Percentiles rank a stretch among this genome's conserved stretches.
Evolutionary conservation across 225 moss, liverwort and hornwort genomes (phyloP).

Genomic region (Pleurozium schreberi): DNA sequence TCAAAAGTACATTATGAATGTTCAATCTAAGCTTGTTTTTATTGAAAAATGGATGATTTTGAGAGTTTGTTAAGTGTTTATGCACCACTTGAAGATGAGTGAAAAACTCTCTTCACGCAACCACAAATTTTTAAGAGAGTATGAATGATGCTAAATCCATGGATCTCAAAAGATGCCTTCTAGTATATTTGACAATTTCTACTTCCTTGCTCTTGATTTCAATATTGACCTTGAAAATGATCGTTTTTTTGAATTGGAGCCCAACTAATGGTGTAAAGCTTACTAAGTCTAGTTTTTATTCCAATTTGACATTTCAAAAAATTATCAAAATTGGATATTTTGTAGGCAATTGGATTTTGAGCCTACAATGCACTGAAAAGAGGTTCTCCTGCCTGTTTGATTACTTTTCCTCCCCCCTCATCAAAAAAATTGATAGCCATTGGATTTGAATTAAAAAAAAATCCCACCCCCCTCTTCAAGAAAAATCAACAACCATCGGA

Average conservation of each 20-base stretch:
- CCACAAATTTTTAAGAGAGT: not conserved
- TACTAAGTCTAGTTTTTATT: not conserved
- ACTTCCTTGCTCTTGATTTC: rapidly evolving
- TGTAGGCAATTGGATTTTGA: not conserved
- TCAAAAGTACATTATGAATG: not conserved
- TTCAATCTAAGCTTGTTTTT: not conserved
- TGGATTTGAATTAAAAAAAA: too few relatives aligned
- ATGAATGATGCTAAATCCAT: not conserved
- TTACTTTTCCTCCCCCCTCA: too few relatives aligned
- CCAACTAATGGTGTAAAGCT: too few relatives aligned
- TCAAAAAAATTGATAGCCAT: too few relatives aligned
- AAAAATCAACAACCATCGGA: too few relatives aligned
- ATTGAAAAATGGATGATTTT: rapidly evolving
- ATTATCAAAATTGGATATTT: not conserved
- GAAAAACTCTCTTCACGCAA: not conserved
- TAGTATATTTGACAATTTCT: not conserved
- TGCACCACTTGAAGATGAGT: rapidly evolving
- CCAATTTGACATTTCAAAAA: not conserved
- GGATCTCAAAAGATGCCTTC: not conserved
- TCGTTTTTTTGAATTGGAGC: too few relatives aligned
- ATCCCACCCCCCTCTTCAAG: too few relatives aligned
- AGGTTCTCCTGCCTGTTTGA: too few relatives aligned
- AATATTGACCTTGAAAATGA: not conserved
- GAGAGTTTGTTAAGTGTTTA: rapidly evolving
- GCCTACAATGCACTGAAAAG: too few relatives aligned